phyloP scores from a whole-genome alignment of 805 yeast genomes.

The Wilhelminamyces savonicus region DNA sequence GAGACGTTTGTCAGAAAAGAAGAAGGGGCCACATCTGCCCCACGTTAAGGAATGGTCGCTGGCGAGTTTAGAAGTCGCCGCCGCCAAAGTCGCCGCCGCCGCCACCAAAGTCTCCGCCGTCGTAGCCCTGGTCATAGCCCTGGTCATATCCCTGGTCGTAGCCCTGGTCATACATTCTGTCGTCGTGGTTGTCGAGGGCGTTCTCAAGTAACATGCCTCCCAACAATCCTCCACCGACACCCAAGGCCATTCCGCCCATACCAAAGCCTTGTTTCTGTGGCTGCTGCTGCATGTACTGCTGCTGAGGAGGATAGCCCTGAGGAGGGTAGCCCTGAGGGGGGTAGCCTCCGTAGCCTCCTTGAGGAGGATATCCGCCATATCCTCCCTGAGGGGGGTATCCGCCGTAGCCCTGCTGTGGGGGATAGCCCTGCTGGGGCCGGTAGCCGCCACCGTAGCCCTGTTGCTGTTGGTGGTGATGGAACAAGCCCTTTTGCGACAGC shows the following conservation, averaged over 20 bases:
- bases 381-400: constrained; percentile 20
- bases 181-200: constrained; percentile 27
- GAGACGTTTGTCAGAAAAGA: too few species aligned
- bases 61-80: constrained; percentile 17
- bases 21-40: too few species aligned
- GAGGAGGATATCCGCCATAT: constrained; percentile 13
- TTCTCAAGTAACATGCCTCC: constrained; percentile 53
- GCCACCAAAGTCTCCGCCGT: constrained; percentile 9
- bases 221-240: constrained; percentile 48
- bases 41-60: too few species aligned
- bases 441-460: constrained; percentile 9
- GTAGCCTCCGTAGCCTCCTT: constrained; percentile 23
- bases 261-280: constrained; percentile 28
- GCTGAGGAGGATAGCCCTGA: constrained; percentile 21
- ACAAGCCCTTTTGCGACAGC: constrained; percentile 2
- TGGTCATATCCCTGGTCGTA: constrained; percentile 21
- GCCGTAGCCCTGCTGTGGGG: constrained; percentile 20
- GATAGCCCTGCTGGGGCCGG: constrained; percentile 6
- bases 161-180: constrained; percentile 28
- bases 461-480: constrained; percentile 4
- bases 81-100: constrained; percentile 18
- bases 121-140: constrained; percentile 17
- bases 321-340: constrained; percentile 20
- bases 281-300: constrained; percentile 15
- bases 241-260: constrained; percentile 42